Base-by-base conservation (phyloP, 2,329 filamentous ascomycete species). In the Aureobasidium mangrovei region DNA sequence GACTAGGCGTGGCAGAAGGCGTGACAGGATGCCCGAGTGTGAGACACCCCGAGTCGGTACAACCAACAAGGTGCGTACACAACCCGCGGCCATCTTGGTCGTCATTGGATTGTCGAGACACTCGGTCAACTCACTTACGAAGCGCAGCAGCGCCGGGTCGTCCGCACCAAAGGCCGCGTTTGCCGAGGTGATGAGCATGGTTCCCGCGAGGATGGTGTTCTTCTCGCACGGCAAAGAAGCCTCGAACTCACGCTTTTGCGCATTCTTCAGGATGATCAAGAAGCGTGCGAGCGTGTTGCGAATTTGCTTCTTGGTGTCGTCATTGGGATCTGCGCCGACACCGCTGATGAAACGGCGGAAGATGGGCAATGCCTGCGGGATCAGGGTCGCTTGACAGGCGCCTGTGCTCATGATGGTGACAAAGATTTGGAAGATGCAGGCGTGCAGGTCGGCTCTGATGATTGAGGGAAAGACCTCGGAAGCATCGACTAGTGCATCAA, bases 351-450 rank as follows among this genome's bases (percentile, higher is more conserved):
- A 98, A 31, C 91, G 84, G 69, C 94, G 91, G 67, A 98, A 84
- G 39, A 91, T 94, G 0, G 93, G 88, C 12, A 98, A 78, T 2
- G 90, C 85, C 69, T 94, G 88, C 0, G 93, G 91, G 1, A 97
- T 85, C 32, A 97, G 88, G 36, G 88, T 79, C 28, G 88, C 82
- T 70, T 98, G 94, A 64, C 91, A 97, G 8, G 83, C 78, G 0
- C 88, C 85, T 0, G 90, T 96, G 10, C 88, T 86, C 9, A 98
- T 79, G 55, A 95, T 93, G 0, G 90, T 95, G 53, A 88, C 86
- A 66, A 97, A 96, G 54, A 97, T 95, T 72, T 98, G 91, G 47
- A 98, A 81, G 61, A 97, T 95, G 65, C 91, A 97, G 38, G 93
- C 91, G 65, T 97, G 90, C 5, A 98, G 78, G 67, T 98, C 93